Conservation (phyloP, 1,284 basidiomycete genomes). For the Apiotrichum mycotoxinovorans region DNA sequence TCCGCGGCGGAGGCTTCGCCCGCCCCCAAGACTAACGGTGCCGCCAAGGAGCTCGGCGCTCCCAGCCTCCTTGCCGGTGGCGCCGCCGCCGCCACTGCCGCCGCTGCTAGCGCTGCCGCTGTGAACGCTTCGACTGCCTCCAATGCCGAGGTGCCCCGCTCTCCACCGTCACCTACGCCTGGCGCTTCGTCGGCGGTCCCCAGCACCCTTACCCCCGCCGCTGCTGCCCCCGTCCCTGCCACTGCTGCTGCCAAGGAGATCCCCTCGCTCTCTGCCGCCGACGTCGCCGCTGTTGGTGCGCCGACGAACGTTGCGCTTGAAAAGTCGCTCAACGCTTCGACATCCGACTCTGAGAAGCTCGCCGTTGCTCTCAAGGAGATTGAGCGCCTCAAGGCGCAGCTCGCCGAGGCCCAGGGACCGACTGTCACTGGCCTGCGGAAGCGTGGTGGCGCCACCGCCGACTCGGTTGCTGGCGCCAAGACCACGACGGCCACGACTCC, state of each 20-base stretch:
- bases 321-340: conserved; percentile 34
- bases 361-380: conserved; percentile 44
- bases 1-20: conserved; percentile 37
- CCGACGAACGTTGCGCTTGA: conserved; percentile 40
- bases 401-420: conserved; percentile 35
- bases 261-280: conserved; percentile 32
- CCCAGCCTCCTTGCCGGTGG: conserved; percentile 8
- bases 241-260: conserved; percentile 14
- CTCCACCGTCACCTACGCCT: background rate
- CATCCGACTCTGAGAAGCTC: conserved; percentile 47
- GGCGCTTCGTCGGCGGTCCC: background rate
- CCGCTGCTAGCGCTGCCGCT: conserved; percentile 7
- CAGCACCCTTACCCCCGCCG: conserved; percentile 5
- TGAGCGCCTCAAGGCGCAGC: conserved; percentile 40
- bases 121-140: background rate
- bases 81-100: conserved; percentile 8
- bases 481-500: conserved; percentile 25
- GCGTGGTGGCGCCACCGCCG: conserved; percentile 33
- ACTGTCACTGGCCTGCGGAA: conserved; percentile 43
- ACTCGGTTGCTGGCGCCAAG: conserved; percentile 29
- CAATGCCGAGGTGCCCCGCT: background rate
- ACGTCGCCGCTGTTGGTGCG: conserved; percentile 24
- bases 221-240: conserved; percentile 7
- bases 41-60: conserved; percentile 8
- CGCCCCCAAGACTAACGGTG: conserved; percentile 14